Conservation (phyloP, 768 basidiomycete genomes). For the Gyrodon lividus region DNA sequence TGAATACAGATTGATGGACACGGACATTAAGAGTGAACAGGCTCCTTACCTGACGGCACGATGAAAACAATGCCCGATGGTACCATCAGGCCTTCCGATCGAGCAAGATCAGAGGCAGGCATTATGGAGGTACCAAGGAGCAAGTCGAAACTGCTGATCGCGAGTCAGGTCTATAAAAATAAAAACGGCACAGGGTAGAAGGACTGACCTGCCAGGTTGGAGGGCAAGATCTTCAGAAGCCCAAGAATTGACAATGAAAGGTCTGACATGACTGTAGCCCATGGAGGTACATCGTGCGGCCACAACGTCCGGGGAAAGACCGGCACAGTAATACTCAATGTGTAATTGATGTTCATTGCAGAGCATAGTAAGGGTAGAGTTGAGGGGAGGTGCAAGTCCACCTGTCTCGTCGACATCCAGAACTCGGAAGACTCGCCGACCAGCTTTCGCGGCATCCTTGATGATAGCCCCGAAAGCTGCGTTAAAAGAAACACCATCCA, state of each 20-base stretch:
- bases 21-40: too few relatives aligned
- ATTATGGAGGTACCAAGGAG: slow-evolving; percentile 1
- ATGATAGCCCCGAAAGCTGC: slow-evolving; percentile 2
- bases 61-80: slow-evolving; percentile 7
- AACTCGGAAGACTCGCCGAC: slow-evolving; percentile 7
- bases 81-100: slow-evolving; percentile 1
- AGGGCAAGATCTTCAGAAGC: not conserved
- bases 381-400: not conserved
- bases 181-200: not conserved
- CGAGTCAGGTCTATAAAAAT: not conserved
- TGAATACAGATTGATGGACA: too few relatives aligned
- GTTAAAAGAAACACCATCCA: not conserved
- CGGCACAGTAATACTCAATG: slow-evolving; percentile 12
- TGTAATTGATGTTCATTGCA: not conserved
- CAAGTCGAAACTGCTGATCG: slow-evolving; percentile 9
- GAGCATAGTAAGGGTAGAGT: not conserved
- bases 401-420: slow-evolving; percentile 6
- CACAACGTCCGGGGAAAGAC: not conserved
- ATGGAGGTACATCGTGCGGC: not conserved
- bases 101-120: not conserved
- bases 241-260: slow-evolving; percentile 3
- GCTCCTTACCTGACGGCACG: not conserved
- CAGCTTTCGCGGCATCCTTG: not conserved
- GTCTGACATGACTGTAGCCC: slow-evolving; percentile 7
- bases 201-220: not conserved